Evolutionary conservation across 345 rosid genomes (phyloP).

Genomic region (Aquilaria sinensis): DNA sequence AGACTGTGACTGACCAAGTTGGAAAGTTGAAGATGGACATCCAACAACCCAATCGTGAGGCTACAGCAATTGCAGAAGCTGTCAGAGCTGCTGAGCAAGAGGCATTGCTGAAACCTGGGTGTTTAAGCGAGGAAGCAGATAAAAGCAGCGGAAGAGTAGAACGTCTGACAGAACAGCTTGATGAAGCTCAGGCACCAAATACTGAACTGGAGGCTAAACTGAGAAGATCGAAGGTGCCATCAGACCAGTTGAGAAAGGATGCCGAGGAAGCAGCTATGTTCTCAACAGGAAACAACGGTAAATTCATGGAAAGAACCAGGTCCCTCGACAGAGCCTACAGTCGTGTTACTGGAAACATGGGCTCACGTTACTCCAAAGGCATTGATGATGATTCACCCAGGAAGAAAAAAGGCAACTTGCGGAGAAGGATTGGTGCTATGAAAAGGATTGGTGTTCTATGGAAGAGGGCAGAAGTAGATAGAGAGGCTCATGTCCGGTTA

Average conservation of each 20-base stretch:
- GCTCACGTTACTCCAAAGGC: conserved; percentile 73
- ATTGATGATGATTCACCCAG: conserved; percentile 11
- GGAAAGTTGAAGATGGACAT: conserved; percentile 41
- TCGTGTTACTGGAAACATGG: conserved; percentile 30
- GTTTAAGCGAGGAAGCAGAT: too few relatives aligned
- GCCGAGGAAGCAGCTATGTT: too few relatives aligned
- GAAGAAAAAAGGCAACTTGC: conserved; percentile 88
- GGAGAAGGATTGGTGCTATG: conserved; percentile 2
- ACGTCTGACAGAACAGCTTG: conserved; percentile 64
- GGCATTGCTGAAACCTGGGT: too few relatives aligned
- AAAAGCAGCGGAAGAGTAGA: conserved; percentile 53
- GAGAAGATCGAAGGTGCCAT: too few relatives aligned
- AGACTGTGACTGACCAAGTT: conserved; percentile 35
- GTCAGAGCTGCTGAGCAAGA: conserved; percentile 33
- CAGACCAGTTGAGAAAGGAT: too few relatives aligned
- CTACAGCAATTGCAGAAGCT: conserved; percentile 28
- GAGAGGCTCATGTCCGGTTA: neutral
- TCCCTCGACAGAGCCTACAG: conserved; percentile 45
- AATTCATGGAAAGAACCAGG: conserved; percentile 48
- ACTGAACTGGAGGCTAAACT: conserved; percentile 76
- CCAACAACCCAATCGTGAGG: conserved; percentile 34
- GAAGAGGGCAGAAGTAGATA: conserved; percentile 92
- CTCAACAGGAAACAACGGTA: conserved; percentile 51
- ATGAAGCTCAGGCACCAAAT: conserved; percentile 62
- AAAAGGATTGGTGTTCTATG: conserved; percentile 83